phyloP scores from a whole-genome alignment of 176 grass and related monocot genomes.

The Panicum miliaceum region DNA sequence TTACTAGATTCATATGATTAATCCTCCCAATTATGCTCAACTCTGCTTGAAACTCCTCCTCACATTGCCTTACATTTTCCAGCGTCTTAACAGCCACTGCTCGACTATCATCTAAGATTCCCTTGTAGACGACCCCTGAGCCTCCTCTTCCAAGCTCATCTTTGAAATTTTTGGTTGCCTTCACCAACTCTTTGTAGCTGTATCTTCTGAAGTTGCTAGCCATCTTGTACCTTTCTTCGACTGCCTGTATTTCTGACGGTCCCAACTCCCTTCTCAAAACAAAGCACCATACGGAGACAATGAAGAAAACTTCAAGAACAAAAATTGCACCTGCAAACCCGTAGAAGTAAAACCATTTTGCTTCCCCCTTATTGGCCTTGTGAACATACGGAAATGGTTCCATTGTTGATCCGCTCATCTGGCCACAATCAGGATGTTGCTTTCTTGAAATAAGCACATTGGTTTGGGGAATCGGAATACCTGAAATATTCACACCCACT shows the following conservation, averaged over 20 bases:
- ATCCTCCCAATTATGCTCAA: conserved; percentile 15
- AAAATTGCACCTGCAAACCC: conserved; percentile 23
- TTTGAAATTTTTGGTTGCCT: conserved; percentile 7
- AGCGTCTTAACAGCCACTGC: conserved; percentile 22
- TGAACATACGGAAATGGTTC: not conserved
- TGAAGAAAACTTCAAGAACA: not conserved
- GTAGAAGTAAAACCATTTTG: conserved; percentile 13
- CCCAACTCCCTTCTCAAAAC: conserved; percentile 16
- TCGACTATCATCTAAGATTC: conserved; percentile 4
- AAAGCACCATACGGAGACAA: not conserved
- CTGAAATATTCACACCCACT: not conserved
- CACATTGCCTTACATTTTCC: conserved; percentile 9
- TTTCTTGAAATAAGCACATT: conserved; percentile 2
- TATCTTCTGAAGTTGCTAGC: conserved; percentile 23
- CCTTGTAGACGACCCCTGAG: conserved; percentile 1
- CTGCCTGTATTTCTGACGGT: not conserved
- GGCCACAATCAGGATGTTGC: not conserved
- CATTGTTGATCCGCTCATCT: not conserved
- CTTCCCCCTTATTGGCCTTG: not conserved
- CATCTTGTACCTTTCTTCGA: not conserved
- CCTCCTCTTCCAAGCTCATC: conserved; percentile 28
- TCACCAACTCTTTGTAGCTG: conserved; percentile 17
- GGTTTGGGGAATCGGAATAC: not conserved
- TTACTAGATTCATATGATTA: conserved; percentile 23
- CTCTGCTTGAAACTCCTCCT: conserved; percentile 17